Percentiles rank a stretch among this genome's conserved stretches.
Conservation (phyloP, 768 basidiomycete species). For the Suillus subluteus region DNA sequence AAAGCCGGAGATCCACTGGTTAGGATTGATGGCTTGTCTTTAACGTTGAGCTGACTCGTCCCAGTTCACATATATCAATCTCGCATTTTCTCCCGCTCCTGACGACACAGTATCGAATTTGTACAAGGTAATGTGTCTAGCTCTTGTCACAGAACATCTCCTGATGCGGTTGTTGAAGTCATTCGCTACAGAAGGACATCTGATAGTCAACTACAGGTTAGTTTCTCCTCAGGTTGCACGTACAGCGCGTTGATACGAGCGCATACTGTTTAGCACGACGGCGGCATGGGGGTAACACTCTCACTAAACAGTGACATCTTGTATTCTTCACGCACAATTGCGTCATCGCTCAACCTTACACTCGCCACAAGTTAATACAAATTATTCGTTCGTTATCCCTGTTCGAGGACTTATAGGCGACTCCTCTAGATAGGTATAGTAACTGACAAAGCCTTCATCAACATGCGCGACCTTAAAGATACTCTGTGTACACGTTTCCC, state of each 20-base stretch:
- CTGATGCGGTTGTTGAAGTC: conserved; percentile 48
- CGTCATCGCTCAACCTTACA: background rate
- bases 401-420: background rate
- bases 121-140: conserved; percentile 52
- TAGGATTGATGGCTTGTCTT: conserved; percentile 39
- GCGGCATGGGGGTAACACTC: conserved; percentile 60
- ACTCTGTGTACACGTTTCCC: background rate
- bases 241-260: too few species aligned
- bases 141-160: background rate
- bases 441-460: background rate
- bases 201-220: conserved; percentile 92
- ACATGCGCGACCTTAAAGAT: background rate
- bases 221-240: conserved; percentile 16
- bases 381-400: background rate
- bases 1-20: conserved; percentile 87
- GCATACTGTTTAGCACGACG: conserved; percentile 47
- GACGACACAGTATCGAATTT: conserved; percentile 76
- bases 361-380: conserved; percentile 1
- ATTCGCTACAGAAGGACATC: conserved; percentile 84
- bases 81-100: conserved; percentile 76
- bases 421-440: background rate
- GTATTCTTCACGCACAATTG: background rate
- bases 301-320: background rate
- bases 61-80: conserved; percentile 79
- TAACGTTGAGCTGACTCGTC: conserved; percentile 46